Conservation (phyloP, 2,329 filamentous ascomycete genomes). For the Ascomycota sp. region DNA sequence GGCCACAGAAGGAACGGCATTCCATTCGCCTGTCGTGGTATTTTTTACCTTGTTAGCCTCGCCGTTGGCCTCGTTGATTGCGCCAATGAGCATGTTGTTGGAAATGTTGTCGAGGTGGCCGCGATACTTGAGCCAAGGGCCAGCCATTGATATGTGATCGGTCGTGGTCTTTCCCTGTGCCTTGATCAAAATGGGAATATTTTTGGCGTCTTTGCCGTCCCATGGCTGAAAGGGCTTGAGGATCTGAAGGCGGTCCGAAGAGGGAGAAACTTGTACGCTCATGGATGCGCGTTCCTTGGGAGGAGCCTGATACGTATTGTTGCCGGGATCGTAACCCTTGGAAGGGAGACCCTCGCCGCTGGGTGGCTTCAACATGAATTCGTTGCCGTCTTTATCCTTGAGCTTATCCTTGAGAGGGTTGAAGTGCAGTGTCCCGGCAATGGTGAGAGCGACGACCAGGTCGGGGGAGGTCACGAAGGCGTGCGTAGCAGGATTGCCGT, state of each 20-base stretch:
- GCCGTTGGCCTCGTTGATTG: slow-evolving; percentile 75
- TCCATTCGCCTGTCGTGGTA: slow-evolving; percentile 42
- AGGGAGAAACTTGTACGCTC: slow-evolving; percentile 60
- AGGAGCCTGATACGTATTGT: slow-evolving; percentile 51
- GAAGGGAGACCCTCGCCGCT: slow-evolving; percentile 44
- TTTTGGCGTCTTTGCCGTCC: slow-evolving; percentile 51
- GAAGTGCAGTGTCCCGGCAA: slow-evolving; percentile 81
- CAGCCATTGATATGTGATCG: slow-evolving; percentile 92
- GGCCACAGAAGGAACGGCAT: slow-evolving; percentile 74
- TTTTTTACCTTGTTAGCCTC: slow-evolving; percentile 91
- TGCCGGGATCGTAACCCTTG: slow-evolving; percentile 56
- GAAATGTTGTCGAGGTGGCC: slow-evolving; percentile 95
- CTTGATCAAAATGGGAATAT: slow-evolving; percentile 80
- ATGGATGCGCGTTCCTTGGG: slow-evolving; percentile 48
- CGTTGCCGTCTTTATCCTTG: slow-evolving; percentile 54
- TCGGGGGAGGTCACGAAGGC: slow-evolving; percentile 97
- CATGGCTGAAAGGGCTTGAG: slow-evolving; percentile 82
- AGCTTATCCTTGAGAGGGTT: slow-evolving; percentile 84
- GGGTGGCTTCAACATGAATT: slow-evolving; percentile 72
- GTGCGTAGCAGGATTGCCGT: slow-evolving; percentile 92
- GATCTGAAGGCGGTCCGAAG: slow-evolving; percentile 75
- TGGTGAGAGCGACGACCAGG: slow-evolving; percentile 89
- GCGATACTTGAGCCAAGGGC: slow-evolving; percentile 98
- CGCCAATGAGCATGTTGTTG: slow-evolving; percentile 91
- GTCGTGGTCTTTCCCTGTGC: slow-evolving; percentile 96